A percentile compares a stretch with the other conserved stretches of the same genome.
Conservation (phyloP, 1,284 basidiomycete genomes). For the Moesziomyces sp. region DNA sequence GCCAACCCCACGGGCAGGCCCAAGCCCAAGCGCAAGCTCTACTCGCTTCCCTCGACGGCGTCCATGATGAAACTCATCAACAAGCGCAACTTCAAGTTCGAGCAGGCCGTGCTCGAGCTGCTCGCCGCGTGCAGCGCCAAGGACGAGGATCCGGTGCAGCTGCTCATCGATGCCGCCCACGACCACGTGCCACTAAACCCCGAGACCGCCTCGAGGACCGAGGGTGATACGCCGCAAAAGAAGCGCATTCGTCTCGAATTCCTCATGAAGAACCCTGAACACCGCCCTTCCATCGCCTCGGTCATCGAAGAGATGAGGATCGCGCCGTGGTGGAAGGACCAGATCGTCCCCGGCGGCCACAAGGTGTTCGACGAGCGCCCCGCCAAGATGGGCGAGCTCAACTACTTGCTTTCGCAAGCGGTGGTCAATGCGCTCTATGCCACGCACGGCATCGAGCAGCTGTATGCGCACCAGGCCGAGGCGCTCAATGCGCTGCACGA, state of each 20-base stretch:
- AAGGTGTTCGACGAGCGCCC: conserved; percentile 54
- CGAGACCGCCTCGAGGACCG: conserved; percentile 31
- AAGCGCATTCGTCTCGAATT: conserved; percentile 60
- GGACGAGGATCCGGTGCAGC: conserved; percentile 59
- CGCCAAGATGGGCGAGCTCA: conserved; percentile 45
- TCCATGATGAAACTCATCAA: conserved; percentile 63
- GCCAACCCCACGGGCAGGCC: conserved; percentile 16
- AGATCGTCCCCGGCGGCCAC: conserved; percentile 65
- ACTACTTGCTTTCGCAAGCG: conserved; percentile 62
- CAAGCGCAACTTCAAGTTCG: conserved; percentile 64
- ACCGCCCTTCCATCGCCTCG: conserved; percentile 50
- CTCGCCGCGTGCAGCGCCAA: conserved; percentile 58
- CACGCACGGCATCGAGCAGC: conserved; percentile 75
- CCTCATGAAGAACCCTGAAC: conserved; percentile 54
- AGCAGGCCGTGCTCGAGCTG: conserved; percentile 62
- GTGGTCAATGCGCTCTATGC: conserved; percentile 74
- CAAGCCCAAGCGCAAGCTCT: conserved; percentile 38
- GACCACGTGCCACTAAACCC: conserved; percentile 62
- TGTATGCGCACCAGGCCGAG: conserved; percentile 83
- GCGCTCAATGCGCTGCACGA: conserved; percentile 78
- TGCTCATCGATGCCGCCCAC: conserved; percentile 59
- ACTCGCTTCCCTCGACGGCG: conserved; percentile 47
- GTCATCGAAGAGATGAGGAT: conserved; percentile 58
- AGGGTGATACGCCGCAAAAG: conserved; percentile 54
- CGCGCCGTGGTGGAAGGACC: conserved; percentile 64